Conservation (phyloP, 2,329 filamentous ascomycete genomes). For the Kalaharituber pfeilii region DNA sequence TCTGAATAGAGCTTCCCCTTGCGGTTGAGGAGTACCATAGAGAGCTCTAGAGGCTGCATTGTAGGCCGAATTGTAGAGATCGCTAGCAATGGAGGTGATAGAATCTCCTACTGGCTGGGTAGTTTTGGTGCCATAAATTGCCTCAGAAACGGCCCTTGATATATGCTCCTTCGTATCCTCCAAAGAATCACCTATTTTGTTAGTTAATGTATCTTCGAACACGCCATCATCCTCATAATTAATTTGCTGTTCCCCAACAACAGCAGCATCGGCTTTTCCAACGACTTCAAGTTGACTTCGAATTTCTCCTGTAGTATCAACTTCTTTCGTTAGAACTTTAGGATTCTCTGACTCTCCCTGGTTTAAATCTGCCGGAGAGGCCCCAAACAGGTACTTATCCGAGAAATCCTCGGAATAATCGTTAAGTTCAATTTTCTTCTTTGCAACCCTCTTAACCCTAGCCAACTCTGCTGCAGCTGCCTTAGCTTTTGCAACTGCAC, state of each 20-base stretch:
- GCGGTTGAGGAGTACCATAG: constrained; percentile 33
- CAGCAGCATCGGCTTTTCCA: not conserved
- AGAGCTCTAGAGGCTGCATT: constrained; percentile 40
- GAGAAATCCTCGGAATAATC: constrained; percentile 69
- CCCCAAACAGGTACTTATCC: constrained; percentile 36
- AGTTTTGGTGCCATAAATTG: constrained; percentile 33
- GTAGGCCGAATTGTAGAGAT: constrained; percentile 40
- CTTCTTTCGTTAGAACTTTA: not conserved
- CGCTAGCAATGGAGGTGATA: constrained; percentile 37
- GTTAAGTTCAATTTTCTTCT: constrained; percentile 61
- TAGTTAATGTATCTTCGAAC: constrained; percentile 13
- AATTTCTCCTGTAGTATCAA: not conserved
- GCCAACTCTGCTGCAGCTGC: constrained; percentile 62
- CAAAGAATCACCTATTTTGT: constrained; percentile 20
- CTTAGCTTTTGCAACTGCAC: constrained; percentile 65
- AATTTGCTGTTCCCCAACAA: constrained; percentile 5
- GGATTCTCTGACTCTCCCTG: not conserved
- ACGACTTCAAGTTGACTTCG: not conserved
- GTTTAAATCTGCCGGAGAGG: no score
- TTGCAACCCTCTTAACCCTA: constrained; percentile 64
- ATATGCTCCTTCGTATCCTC: constrained; percentile 24
- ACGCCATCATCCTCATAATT: constrained; percentile 11
- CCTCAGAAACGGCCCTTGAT: constrained; percentile 19
- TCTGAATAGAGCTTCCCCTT: constrained; percentile 34
- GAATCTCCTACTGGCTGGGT: constrained; percentile 35